A percentile compares a stretch with the other conserved stretches of the same genome.
Evolutionary conservation across 2,329 filamentous ascomycete species (phyloP).

Genomic region (Fusarium dlaminii): DNA sequence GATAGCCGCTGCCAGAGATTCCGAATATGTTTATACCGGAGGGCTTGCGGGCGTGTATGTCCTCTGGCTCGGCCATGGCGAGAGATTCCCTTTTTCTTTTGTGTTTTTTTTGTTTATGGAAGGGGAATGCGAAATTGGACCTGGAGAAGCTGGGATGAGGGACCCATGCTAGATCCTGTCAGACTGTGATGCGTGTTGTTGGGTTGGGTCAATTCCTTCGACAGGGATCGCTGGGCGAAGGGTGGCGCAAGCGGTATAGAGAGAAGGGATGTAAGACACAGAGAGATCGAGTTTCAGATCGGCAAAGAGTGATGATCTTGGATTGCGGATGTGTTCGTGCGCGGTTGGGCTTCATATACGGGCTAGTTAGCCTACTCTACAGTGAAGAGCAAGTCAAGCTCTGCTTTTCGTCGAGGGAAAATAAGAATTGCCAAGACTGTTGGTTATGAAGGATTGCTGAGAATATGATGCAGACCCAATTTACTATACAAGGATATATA

Average conservation of each 20-base stretch:
- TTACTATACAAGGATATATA: constrained; percentile 2
- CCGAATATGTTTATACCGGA: constrained; percentile 33
- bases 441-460: constrained; percentile 16
- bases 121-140: not conserved
- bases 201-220: not conserved
- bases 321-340: not conserved
- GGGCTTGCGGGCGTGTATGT: constrained; percentile 11
- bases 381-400: not conserved
- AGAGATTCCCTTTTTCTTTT: not conserved
- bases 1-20: constrained; percentile 32
- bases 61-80: constrained; percentile 29
- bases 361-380: not conserved
- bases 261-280: not conserved
- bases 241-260: constrained; percentile 18
- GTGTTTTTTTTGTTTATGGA: not conserved
- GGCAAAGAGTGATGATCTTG: not conserved
- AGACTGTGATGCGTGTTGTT: not conserved
- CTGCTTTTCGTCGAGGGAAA: not conserved
- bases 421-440: not conserved
- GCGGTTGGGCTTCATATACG: not conserved
- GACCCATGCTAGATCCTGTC: constrained; percentile 17
- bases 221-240: constrained; percentile 5
- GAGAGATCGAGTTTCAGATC: not conserved
- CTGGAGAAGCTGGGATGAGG: not conserved
- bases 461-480: constrained; percentile 3